Conservation (phyloP, 2,329 filamentous ascomycete genomes). For the Beauveria brongniartii region DNA sequence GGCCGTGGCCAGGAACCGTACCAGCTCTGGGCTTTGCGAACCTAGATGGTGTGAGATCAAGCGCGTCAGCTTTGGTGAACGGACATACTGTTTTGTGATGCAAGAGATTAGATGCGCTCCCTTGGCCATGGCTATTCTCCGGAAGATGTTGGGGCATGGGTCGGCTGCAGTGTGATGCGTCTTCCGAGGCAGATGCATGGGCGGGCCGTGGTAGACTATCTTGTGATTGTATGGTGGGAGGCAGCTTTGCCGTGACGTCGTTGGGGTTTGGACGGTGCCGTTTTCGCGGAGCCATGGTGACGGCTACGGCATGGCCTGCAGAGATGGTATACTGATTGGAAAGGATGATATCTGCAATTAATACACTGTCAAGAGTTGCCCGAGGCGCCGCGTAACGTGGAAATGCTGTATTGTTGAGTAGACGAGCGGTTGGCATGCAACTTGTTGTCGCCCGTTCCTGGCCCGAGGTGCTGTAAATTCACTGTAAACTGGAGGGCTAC, state of each 20-base stretch:
- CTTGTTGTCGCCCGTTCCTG: background rate
- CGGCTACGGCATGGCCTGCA: background rate
- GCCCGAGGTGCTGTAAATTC: background rate
- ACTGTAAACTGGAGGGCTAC: background rate
- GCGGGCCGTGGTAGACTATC: conserved; percentile 7
- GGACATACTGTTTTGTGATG: conserved; percentile 14
- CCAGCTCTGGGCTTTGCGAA: conserved; percentile 50
- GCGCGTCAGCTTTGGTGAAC: background rate
- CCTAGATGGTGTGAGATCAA: conserved; percentile 24
- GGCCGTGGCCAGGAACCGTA: conserved; percentile 53
- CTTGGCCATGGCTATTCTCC: background rate
- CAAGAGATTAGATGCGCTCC: background rate
- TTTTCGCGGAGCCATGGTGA: conserved; percentile 26
- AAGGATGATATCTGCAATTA: background rate
- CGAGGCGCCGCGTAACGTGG: background rate
- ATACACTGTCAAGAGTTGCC: background rate
- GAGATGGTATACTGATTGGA: background rate
- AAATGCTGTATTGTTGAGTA: conserved; percentile 3
- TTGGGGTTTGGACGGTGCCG: conserved; percentile 23
- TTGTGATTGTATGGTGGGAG: conserved; percentile 13
- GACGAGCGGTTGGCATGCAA: conserved; percentile 3
- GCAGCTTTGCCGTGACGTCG: conserved; percentile 14
- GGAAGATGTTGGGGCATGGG: conserved; percentile 8
- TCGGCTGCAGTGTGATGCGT: background rate
- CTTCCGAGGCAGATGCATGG: conserved; percentile 14